Percentiles rank a stretch among this genome's conserved stretches.
Conservation (phyloP, 169 alveolate genomes). For the Toxoplasma gondii region DNA sequence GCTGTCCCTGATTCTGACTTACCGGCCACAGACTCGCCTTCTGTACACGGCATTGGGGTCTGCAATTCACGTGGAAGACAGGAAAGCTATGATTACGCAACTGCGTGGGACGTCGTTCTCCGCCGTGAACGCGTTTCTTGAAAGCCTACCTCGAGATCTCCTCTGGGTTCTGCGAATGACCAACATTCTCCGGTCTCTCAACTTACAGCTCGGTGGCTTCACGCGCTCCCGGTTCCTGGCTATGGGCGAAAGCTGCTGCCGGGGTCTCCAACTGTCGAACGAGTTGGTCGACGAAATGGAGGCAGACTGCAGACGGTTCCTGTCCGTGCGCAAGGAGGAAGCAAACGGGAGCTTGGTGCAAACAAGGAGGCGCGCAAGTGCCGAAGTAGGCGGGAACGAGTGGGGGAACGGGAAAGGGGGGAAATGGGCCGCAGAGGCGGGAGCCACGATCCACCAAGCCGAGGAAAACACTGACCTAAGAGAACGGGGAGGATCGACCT, state of each 20-base stretch:
- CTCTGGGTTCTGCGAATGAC: constrained; percentile 55
- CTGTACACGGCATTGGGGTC: constrained; percentile 29
- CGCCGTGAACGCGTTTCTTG: background rate
- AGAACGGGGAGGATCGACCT: background rate
- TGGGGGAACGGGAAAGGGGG: too few species aligned
- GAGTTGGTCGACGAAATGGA: background rate
- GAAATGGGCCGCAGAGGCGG: too few species aligned
- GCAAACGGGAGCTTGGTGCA: background rate
- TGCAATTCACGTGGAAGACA: constrained; percentile 17
- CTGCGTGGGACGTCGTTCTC: constrained; percentile 8
- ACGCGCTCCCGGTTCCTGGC: background rate
- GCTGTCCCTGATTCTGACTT: constrained; percentile 8
- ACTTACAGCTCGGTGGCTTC: constrained; percentile 8
- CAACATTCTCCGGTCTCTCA: background rate
- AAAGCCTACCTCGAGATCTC: constrained; percentile 46
- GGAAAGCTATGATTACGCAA: background rate
- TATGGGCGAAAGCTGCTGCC: constrained; percentile 32
- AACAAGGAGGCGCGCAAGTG: background rate
- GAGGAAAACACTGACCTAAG: background rate
- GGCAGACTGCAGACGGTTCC: background rate
- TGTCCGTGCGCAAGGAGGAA: background rate
- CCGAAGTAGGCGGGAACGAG: too few species aligned
- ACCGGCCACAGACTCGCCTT: constrained; percentile 26
- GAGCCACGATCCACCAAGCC: background rate
- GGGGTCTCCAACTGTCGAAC: constrained; percentile 28